Base-by-base conservation (phyloP, 768 basidiomycete genomes). In the Termitomyces sp. region DNA sequence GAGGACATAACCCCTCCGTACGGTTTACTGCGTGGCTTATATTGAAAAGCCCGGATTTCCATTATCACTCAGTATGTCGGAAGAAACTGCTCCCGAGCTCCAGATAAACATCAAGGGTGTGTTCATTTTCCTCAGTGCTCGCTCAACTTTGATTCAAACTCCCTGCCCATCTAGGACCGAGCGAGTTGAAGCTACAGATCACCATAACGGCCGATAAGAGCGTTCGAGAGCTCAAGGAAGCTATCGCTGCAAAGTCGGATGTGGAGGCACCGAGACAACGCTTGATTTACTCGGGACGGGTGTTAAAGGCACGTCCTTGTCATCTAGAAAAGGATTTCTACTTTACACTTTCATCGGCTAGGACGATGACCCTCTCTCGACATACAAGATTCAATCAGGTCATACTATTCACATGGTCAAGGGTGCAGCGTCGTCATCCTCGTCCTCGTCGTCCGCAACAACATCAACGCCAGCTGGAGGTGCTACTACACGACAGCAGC, bases 361-460 rank as follows among this genome's bases (percentile, higher is more conserved):
- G 87, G 92, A 93, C 63, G 93, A 96, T 50, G 94, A 98, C 65
- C 66, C 70, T 13, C 76, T 97, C 10, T 85, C 88, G 1, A 77
- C 79, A 8, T 97, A 97, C 82, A 96, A 97, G 79, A 94, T 97
- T 58, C 90, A 92, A 66, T 83, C 88, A 0, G 79, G 82, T 3
- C 91, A 97, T 68, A 94, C 93, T 0, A 85, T 95, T 42, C 94
- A 94, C 69, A 93, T 94, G 90, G 94, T 94, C 65, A 96, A 95
- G 69, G 90, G 92, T 24, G 85, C 82, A 10, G 79, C 86, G 1
- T 81, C 87, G 8, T 68, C 83, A 0, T 67, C 78, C 0, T 71
- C 79, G 1, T 46, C 46, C 18, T 54, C 56, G n/a, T n/a, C 44
- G 12, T 31, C 57, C 16, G 12, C 50, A 22, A 39, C 47, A 34